A percentile compares a stretch with the other conserved stretches of the same genome.
Conservation (phyloP, 106 monocot species). For the Dioscorea alata region DNA sequence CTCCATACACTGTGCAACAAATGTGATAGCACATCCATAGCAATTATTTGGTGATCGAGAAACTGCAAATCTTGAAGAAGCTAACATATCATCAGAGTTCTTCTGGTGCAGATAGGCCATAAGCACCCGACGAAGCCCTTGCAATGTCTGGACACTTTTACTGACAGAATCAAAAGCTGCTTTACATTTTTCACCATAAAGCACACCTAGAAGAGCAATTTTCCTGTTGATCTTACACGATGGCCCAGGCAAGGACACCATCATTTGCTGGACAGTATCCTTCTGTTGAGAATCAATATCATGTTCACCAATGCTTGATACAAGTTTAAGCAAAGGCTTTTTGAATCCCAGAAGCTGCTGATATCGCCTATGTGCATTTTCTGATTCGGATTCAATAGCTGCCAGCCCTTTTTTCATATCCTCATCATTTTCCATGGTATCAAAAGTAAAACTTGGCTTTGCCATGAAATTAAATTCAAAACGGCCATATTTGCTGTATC, state of each 20-base stretch:
- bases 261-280: constrained; percentile 97
- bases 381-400: constrained; percentile 94
- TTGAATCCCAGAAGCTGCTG: constrained; percentile 98
- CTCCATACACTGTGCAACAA: constrained; percentile 89
- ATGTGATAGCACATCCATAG: constrained; percentile 91
- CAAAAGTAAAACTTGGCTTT: constrained; percentile 92
- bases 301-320: constrained; percentile 94
- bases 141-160: constrained; percentile 97
- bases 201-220: constrained; percentile 85
- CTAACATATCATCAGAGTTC: constrained; percentile 39
- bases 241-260: constrained; percentile 93
- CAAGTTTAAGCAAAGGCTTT: constrained; percentile 91
- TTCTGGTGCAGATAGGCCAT: constrained; percentile 87
- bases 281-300: constrained; percentile 97
- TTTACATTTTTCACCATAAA: constrained; percentile 99
- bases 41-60: constrained; percentile 78
- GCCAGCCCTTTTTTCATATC: constrained; percentile 96
- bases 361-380: constrained; percentile 97
- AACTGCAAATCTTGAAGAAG: constrained; percentile 36
- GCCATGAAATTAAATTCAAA: constrained; percentile 99
- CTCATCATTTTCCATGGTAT: constrained; percentile 96
- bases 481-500: constrained; percentile 99
- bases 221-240: constrained; percentile 96
- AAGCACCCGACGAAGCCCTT: constrained; percentile 81
- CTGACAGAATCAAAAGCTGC: constrained; percentile 98